Conservation (phyloP, 1,139 yeast genomes). For the Magnusiomyces suaveolens region DNA sequence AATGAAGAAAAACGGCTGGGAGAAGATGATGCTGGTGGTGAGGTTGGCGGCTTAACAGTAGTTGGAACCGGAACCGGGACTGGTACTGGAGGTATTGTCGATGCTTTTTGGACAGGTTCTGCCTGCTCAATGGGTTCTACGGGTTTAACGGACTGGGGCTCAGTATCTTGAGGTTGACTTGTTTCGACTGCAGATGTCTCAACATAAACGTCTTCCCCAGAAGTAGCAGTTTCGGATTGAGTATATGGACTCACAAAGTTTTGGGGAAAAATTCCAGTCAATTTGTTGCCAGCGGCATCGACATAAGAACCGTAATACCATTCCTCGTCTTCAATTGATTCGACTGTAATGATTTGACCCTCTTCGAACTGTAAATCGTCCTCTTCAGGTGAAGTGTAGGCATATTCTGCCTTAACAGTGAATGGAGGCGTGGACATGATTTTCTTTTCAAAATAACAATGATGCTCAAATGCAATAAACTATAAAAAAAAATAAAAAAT, state of each 20-base stretch:
- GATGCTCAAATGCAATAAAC: no score
- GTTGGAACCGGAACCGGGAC: background rate
- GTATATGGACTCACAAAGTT: slow-evolving; percentile 54
- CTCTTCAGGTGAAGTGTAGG: slow-evolving; percentile 66
- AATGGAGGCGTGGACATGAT: slow-evolving; percentile 39
- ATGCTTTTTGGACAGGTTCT: background rate
- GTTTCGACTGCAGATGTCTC: background rate
- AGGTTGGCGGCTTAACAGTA: no score
- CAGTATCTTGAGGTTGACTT: background rate
- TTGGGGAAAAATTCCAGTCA: slow-evolving; percentile 77
- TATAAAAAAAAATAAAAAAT: no score
- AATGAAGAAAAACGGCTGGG: background rate
- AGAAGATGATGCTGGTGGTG: slow-evolving; percentile 10
- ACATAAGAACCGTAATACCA: slow-evolving; percentile 72
- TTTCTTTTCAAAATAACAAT: background rate
- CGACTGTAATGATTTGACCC: slow-evolving; percentile 65
- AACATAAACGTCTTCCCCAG: slow-evolving; percentile 12
- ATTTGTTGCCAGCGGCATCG: slow-evolving; percentile 34
- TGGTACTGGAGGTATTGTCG: background rate
- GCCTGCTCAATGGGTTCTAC: no score
- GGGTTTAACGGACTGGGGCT: background rate
- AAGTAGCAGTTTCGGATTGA: slow-evolving; percentile 15
- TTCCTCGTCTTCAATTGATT: slow-evolving; percentile 74
- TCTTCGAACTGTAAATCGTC: slow-evolving; percentile 69
- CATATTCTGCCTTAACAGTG: slow-evolving; percentile 58